Percentiles rank a stretch among this genome's conserved stretches.
Evolutionary conservation across 331 rosid species (phyloP).

Genomic region (Acacia concinna): DNA sequence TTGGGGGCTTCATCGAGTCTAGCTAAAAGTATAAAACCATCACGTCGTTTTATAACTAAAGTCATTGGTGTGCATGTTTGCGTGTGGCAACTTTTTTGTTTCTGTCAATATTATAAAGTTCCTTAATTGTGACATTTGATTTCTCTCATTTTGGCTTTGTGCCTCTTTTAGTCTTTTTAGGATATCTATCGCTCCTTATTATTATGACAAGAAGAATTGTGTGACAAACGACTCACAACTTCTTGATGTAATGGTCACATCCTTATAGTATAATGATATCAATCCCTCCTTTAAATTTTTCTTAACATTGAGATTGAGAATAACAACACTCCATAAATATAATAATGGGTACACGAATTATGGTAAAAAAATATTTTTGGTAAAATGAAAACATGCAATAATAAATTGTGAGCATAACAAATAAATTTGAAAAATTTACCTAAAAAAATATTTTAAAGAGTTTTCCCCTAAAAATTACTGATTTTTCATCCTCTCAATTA

Average conservation of each 20-base stretch:
- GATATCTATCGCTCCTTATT: background rate
- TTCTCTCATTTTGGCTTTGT: background rate
- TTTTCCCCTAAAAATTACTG: too few species aligned
- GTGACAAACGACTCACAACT: background rate
- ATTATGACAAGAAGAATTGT: background rate
- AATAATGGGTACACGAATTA: too few species aligned
- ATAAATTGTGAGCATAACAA: too few species aligned
- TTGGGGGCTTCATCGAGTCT: background rate
- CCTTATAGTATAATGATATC: background rate
- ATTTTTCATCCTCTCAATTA: too few species aligned
- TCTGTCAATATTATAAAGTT: background rate
- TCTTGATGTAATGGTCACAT: too few species aligned
- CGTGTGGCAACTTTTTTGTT: background rate
- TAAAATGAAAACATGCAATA: too few species aligned
- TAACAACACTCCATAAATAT: too few species aligned
- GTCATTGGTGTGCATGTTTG: background rate
- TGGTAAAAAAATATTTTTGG: too few species aligned
- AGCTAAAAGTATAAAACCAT: background rate
- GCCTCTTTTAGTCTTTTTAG: background rate
- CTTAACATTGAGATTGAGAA: background rate
- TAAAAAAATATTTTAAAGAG: too few species aligned
- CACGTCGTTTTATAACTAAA: background rate
- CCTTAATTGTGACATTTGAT: background rate
- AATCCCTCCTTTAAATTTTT: too few species aligned
- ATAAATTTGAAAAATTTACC: too few species aligned